Percentiles rank a stretch among this genome's conserved stretches.
These are phyloP conservation scores for Gaertneriomyces sp. DNA, from an alignment of 192 early-diverging fungal genomes.

Conservation along the genomic window DNA sequence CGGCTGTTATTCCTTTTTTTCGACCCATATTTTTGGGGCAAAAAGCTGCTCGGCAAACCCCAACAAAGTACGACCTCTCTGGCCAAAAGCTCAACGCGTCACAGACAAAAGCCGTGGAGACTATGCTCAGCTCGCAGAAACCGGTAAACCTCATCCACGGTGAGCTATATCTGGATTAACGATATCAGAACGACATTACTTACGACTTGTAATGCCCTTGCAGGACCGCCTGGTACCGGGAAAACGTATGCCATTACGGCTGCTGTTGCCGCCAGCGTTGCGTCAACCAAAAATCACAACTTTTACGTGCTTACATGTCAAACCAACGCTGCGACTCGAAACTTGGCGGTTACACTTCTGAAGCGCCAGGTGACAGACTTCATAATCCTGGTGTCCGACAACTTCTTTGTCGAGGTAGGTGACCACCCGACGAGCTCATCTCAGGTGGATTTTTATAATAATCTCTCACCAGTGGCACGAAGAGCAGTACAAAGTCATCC, in stretches of 20 bases:
- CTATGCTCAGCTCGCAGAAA: conserved; percentile 12
- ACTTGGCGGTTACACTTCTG: conserved; percentile 12
- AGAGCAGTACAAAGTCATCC: conserved; percentile 14
- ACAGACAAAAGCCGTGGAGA: background rate
- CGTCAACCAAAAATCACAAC: conserved; percentile 5
- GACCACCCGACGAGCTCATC: background rate
- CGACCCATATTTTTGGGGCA: conserved; percentile 4
- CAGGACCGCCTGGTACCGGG: conserved; percentile 16
- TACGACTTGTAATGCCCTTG: background rate
- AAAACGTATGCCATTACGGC: conserved; percentile 19
- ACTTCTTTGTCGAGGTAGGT: conserved; percentile 15
- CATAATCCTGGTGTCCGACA: conserved; percentile 10
- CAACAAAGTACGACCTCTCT: conserved; percentile 5
- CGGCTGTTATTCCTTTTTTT: conserved; percentile 5
- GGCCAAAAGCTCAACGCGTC: conserved; percentile 3
- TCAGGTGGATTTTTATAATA: background rate
- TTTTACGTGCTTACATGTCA: conserved; percentile 24
- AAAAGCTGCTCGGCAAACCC: background rate
- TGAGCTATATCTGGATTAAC: conserved; percentile 3
- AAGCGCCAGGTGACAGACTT: conserved; percentile 13
- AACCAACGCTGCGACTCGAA: conserved; percentile 12
- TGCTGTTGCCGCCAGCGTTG: conserved; percentile 20
- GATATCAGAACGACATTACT: background rate
- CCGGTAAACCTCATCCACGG: conserved; percentile 12
- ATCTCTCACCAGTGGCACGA: background rate